A percentile compares a stretch with the other conserved stretches of the same genome.
phyloP scores from a whole-genome alignment of 176 grass and related monocot genomes.

The Rhynchospora breviuscula region DNA sequence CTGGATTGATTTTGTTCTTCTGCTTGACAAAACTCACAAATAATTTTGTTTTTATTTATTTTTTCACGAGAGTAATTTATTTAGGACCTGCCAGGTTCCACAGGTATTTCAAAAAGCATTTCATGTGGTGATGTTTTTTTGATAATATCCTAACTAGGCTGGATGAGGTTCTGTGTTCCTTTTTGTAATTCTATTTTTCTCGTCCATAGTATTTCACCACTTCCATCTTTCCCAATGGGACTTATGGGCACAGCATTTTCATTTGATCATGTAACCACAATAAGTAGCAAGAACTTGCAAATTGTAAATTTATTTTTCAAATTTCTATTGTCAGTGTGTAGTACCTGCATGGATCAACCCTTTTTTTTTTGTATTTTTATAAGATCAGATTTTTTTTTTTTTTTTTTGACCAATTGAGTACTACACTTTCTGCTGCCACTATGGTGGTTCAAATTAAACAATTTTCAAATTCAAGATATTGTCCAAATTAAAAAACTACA shows the following conservation, averaged over 20 bases:
- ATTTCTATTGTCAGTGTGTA: not conserved
- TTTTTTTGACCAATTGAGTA: not conserved
- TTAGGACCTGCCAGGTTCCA: not conserved
- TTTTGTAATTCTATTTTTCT: not conserved
- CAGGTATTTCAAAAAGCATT: not conserved
- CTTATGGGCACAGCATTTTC: not conserved
- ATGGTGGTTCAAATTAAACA: not conserved
- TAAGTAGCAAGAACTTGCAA: conserved; percentile 7
- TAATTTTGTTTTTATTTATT: conserved; percentile 17
- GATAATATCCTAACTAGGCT: conserved; percentile 2
- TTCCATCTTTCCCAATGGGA: not conserved
- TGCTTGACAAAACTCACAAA: not conserved
- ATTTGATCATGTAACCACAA: conserved; percentile 26
- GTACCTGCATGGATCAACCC: not conserved
- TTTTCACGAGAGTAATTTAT: conserved; percentile 4
- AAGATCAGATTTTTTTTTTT: not conserved
- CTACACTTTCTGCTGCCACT: not conserved
- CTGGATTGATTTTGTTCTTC: conserved; percentile 38
- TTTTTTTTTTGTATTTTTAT: not conserved
- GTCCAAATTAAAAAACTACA: not conserved
- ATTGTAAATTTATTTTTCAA: conserved; percentile 9
- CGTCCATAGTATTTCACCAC: not conserved
- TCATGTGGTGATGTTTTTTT: conserved; percentile 18
- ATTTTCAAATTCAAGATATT: not conserved
- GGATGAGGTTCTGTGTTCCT: conserved; percentile 5